Percentiles rank a stretch among this genome's conserved stretches.
phyloP scores from a whole-genome alignment of 192 early-diverging fungal species.

The Gorgonomyces haynaldii region DNA sequence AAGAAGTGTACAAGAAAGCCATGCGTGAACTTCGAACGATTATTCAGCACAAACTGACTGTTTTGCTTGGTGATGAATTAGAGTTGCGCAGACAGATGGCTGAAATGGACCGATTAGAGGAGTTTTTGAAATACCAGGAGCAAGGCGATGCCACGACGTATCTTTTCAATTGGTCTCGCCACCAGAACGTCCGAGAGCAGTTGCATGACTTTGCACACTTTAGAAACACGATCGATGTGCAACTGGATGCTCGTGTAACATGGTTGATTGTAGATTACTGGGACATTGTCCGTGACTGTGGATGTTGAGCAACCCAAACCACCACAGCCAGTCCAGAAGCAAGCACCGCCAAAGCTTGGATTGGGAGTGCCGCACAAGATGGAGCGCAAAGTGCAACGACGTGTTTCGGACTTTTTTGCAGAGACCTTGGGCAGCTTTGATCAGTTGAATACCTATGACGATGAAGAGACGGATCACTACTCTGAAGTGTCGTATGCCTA shows the following conservation, averaged over 20 bases:
- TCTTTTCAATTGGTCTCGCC: conserved; percentile 41
- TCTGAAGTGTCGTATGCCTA: too few species aligned
- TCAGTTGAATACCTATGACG: too few species aligned
- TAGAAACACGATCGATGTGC: conserved; percentile 40
- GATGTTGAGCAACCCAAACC: too few species aligned
- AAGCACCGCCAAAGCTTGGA: too few species aligned
- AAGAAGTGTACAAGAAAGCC: conserved; percentile 42
- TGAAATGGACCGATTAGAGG: conserved; percentile 46
- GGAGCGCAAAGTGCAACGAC: too few species aligned
- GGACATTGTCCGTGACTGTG: too few species aligned
- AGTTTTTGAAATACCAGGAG: conserved; percentile 44
- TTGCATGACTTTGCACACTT: conserved; percentile 49
- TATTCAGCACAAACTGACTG: conserved; percentile 33
- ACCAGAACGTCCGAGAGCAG: conserved; percentile 35
- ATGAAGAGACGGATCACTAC: too few species aligned
- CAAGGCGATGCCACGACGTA: conserved; percentile 43
- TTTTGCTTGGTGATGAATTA: conserved; percentile 45
- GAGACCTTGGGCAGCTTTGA: too few species aligned
- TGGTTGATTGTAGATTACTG: too few species aligned
- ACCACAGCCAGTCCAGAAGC: too few species aligned
- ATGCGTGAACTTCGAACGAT: conserved; percentile 29
- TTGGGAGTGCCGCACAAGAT: too few species aligned
- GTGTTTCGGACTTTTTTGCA: too few species aligned
- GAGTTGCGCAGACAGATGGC: conserved; percentile 40
- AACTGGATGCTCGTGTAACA: conserved; percentile 44